Evolutionary conservation across 2,329 filamentous ascomycete genomes (phyloP), one percentile per base, ranked within the genome.

Genomic region (Fusarium irregulare): DNA sequence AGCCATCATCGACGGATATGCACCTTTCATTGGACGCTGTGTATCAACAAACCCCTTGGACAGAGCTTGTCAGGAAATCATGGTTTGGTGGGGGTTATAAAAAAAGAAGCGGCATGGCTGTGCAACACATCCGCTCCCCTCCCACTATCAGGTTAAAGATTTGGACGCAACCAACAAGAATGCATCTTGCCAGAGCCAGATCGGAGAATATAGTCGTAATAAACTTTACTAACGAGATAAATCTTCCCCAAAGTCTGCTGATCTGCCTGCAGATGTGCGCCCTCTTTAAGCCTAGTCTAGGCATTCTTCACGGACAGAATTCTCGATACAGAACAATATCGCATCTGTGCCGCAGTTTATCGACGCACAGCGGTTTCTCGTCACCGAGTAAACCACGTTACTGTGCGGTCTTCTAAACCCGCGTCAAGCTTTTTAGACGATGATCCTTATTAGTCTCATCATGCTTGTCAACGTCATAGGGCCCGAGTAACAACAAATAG

Each of bases 21-120:
- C 55, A 25, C 60, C 32, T 57, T 41, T 69, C 59, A 75, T 75
- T 75, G 73, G 73, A 48, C 60, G 60, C 28, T 53, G 45, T 66
- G 55, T 57, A 67, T 30, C 56, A 64, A 41, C 47, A 42, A 51
- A 23, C 47, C 47, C 56, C 57, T 57, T 71, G 61, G 45, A 44
- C 50, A 48, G 66, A 55, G 23, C 47, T 51, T 71, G 68, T 53
- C 68, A 68, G 56, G 45, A 44, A 46, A 44, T 49, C 51, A 46
- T 54, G 21, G 54, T 40, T 30, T 30, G 40, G 44, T 64, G 54
- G 62, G 66, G 63, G 66, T 60, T 73, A 37, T 73, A 75, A 70
- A 74, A 75, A 75, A 75, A 75, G 73, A 75, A 74, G 71, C 73
- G 70, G 61, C 65, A 75, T 71, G 73, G 73, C 73, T 71, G 73